These are phyloP conservation scores for Aureobasidium mangrovei DNA, from an alignment of 2,329 filamentous ascomycete genomes.

Conservation along the genomic window DNA sequence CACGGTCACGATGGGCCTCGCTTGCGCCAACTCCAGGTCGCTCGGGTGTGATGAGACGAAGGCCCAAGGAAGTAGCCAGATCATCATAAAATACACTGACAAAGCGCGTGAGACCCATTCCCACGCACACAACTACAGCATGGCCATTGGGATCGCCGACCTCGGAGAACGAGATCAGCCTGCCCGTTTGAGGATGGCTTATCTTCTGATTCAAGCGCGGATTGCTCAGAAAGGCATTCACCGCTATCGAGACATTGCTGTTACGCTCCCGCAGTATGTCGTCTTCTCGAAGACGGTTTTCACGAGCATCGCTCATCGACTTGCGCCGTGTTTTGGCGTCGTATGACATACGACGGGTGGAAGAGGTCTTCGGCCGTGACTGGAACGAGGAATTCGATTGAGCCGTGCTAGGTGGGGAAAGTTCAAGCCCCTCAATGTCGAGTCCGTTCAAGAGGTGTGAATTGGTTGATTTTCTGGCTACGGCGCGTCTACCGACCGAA, in stretches of 20 bases:
- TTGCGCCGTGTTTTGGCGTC: constrained; percentile 23
- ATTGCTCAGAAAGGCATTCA: constrained; percentile 75
- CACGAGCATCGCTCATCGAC: constrained; percentile 27
- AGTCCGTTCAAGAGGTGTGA: constrained; percentile 6
- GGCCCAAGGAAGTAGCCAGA: constrained; percentile 74
- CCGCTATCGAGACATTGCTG: constrained; percentile 82
- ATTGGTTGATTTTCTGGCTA: constrained; percentile 5
- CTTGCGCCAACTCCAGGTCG: constrained; percentile 90
- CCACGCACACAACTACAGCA: constrained; percentile 91
- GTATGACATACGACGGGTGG: constrained; percentile 1
- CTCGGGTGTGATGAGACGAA: constrained; percentile 88
- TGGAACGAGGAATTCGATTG: background rate
- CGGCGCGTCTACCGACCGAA: constrained; percentile 9
- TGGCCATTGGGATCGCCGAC: constrained; percentile 87
- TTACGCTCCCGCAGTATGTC: constrained; percentile 43
- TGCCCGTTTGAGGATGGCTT: constrained; percentile 72
- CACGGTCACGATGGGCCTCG: constrained; percentile 71
- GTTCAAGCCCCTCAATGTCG: constrained; percentile 16
- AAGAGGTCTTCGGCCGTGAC: background rate
- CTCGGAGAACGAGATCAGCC: constrained; percentile 90
- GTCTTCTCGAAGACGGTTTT: constrained; percentile 32
- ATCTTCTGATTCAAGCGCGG: constrained; percentile 83
- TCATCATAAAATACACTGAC: constrained; percentile 98
- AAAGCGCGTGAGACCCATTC: constrained; percentile 93
- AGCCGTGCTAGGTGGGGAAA: constrained; percentile 8